Base-by-base conservation (phyloP, 164 flowering plant genomes). In the Brasenia schreberi region DNA sequence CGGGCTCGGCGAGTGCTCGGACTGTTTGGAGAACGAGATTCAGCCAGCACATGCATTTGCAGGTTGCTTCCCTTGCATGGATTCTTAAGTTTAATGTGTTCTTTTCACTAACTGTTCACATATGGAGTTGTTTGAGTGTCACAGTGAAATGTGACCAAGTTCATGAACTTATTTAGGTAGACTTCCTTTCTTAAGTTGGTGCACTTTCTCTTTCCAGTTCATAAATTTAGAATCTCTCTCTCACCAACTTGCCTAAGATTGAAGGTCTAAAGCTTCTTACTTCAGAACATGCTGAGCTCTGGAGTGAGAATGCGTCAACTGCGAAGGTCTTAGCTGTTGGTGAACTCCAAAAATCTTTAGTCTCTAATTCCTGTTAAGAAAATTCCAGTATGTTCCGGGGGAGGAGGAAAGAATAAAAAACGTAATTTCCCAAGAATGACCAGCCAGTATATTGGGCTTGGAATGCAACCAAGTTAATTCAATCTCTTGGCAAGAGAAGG, bases 1-100 rank as follows among this genome's bases (percentile, higher is more conserved):
- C 60, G 98, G 98, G 0, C 12, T 69, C 6, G 87, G 84, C 61
- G 89, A 85, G 66, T 92, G 98, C 74, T 75, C 84, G 18, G 91
- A 84, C 43, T 92, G 98, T 64, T 59, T 65, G 6, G 60, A 79
- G 75, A 80, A 67, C 39, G 82, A 81, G 62, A 66, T 87, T 63
- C 68, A 84, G 70, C 64, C 76, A 6, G 75, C 63, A 67, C 81
- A 88, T 17, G 96, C 96, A 27, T 69, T 87, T 65, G 69, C 84
- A 80, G 98, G 98, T 90, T 61, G 19, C 63, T 18, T 18, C 33
- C 63, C 33, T 23, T 61, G 23, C 12, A 61, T 61, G 63, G 27
- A 3, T 11, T 61, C 63, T 61, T 61, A 2, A 11, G 9, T 7
- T 3, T 7, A 11, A 61, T 18, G n/a, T 61, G 18, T 14, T 7